phyloP scores from a whole-genome alignment of 2,329 filamentous ascomycete genomes.

The Geoglossum cookeanum region DNA sequence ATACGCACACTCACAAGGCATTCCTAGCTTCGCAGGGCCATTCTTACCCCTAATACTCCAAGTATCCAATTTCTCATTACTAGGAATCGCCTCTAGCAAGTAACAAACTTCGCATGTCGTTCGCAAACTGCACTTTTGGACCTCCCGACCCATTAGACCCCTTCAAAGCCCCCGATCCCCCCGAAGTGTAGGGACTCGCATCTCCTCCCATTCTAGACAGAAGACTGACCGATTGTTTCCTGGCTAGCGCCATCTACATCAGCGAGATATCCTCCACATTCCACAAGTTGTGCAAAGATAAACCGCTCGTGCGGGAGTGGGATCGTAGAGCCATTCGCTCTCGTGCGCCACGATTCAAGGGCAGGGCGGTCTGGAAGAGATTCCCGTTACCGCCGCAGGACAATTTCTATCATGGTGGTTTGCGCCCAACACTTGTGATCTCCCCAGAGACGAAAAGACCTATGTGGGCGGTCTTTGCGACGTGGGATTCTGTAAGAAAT shows the following conservation, averaged over 20 bases:
- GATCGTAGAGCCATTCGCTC: constrained; percentile 27
- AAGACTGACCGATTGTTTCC: background rate
- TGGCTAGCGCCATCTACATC: background rate
- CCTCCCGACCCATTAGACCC: no score
- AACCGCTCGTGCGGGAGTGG: constrained; percentile 22
- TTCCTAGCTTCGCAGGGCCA: no score
- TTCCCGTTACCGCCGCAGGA: constrained; percentile 14
- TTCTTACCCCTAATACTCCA: no score
- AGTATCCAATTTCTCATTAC: no score
- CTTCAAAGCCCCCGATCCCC: no score
- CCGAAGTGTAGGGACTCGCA: no score
- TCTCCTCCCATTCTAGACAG: no score
- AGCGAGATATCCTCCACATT: constrained; percentile 1
- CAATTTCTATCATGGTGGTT: no score
- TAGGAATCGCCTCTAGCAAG: no score
- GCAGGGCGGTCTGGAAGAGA: constrained; percentile 30
- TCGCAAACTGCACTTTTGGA: no score
- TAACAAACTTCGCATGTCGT: no score
- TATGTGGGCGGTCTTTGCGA: background rate
- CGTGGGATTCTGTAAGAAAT: background rate
- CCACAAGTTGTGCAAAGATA: constrained; percentile 19
- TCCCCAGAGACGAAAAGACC: background rate
- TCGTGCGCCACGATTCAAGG: constrained; percentile 17
- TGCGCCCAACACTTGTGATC: background rate
- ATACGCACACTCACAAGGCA: no score